Evolutionary conservation across 148 eudicot species (phyloP).

Genomic region (Polygonum aviculare): DNA sequence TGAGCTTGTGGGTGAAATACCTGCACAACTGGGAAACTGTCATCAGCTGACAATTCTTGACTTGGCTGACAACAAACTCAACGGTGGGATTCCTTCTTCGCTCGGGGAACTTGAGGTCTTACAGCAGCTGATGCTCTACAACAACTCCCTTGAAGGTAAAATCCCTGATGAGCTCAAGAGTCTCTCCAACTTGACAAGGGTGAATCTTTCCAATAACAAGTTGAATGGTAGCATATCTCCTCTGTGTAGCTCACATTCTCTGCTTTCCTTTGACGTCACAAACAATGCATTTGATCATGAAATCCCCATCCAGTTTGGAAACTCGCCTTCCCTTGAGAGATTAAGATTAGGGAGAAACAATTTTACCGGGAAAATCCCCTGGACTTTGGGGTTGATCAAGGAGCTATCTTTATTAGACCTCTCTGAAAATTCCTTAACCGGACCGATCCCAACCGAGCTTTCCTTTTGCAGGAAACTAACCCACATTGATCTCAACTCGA

Average conservation of each 20-base stretch:
- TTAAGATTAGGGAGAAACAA: constrained; percentile 66
- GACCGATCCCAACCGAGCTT: constrained; percentile 56
- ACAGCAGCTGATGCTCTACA: constrained; percentile 83
- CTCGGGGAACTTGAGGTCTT: constrained; percentile 41
- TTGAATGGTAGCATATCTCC: constrained; percentile 71
- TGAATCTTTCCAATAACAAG: constrained; percentile 74
- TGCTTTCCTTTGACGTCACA: constrained; percentile 84
- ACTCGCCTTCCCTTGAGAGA: constrained; percentile 63
- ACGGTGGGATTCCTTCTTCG: constrained; percentile 63
- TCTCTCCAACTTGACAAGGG: constrained; percentile 59
- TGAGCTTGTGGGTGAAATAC: constrained; percentile 66
- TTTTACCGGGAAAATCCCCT: constrained; percentile 65
- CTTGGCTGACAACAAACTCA: constrained; percentile 72
- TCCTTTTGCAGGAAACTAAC: constrained; percentile 58
- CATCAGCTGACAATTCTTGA: constrained; percentile 54
- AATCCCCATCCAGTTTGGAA: constrained; percentile 55
- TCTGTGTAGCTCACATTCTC: constrained; percentile 58
- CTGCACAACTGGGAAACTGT: constrained; percentile 64
- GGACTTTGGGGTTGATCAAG: constrained; percentile 47
- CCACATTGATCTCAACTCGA: constrained; percentile 73
- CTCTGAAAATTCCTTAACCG: constrained; percentile 63
- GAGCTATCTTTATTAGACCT: constrained; percentile 62
- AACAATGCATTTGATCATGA: constrained; percentile 68
- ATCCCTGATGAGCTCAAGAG: constrained; percentile 47
- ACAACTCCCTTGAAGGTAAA: constrained; percentile 75